Percentiles rank a stretch among this genome's conserved stretches.
Conservation (phyloP, 2,329 filamentous ascomycete genomes). For the Claviceps arundinis region DNA sequence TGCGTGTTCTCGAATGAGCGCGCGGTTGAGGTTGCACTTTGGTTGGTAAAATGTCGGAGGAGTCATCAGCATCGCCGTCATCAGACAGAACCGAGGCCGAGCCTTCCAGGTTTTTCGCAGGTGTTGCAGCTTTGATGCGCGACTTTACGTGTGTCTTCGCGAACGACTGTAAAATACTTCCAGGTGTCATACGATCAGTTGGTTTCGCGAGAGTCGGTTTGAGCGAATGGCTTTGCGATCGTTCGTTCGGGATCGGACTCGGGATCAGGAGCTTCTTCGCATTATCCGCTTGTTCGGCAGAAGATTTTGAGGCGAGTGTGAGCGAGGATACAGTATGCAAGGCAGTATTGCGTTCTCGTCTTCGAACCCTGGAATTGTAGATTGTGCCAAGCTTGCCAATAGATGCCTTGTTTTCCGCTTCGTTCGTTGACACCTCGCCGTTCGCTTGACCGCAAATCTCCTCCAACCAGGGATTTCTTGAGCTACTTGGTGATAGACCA, state of each 20-base stretch:
- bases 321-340: not conserved
- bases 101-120: conserved; percentile 19
- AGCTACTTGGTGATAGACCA: conserved; percentile 37
- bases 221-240: conserved; percentile 5
- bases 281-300: conserved; percentile 7
- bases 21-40: conserved; percentile 14
- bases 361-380: conserved; percentile 1
- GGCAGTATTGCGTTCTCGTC: conserved; percentile 4
- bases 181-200: conserved; percentile 44
- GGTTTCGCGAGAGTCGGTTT: conserved; percentile 9
- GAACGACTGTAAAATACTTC: conserved; percentile 65
- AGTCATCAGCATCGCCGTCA: conserved; percentile 27
- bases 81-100: conserved; percentile 21
- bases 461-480: not conserved
- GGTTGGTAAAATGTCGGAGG: conserved; percentile 18
- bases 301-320: not conserved
- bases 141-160: conserved; percentile 41
- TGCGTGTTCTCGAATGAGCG: conserved; percentile 16
- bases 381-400: conserved; percentile 2
- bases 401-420: not conserved
- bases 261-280: conserved; percentile 18
- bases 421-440: too few relatives aligned
- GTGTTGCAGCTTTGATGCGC: conserved; percentile 33
- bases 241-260: conserved; percentile 12
- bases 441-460: not conserved